These are phyloP conservation scores for Huntiella abstrusa DNA, from an alignment of 2,329 filamentous ascomycete genomes.

Conservation along the genomic window DNA sequence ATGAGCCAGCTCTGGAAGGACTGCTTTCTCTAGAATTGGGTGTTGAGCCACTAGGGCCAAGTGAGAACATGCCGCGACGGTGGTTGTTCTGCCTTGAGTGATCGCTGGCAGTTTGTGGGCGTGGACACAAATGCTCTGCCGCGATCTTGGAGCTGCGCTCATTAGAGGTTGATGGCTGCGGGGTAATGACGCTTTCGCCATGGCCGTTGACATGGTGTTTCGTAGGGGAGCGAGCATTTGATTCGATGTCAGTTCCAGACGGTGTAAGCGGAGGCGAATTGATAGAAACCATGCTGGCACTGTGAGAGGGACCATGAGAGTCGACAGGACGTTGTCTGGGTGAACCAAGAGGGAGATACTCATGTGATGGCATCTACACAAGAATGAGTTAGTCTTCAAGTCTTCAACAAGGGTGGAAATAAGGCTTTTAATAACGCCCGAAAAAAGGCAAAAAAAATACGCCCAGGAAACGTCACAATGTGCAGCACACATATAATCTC, in stretches of 20 bases:
- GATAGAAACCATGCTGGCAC: conserved; percentile 42
- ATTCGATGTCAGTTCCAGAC: conserved; percentile 42
- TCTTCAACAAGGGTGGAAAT: no score
- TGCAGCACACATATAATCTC: no score
- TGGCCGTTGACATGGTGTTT: neutral
- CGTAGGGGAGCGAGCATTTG: neutral
- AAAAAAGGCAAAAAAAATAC: no score
- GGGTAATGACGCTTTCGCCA: conserved; percentile 38
- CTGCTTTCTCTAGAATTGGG: conserved; percentile 43
- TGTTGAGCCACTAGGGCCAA: conserved; percentile 31
- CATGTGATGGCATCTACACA: conserved; percentile 9
- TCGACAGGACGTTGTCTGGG: conserved; percentile 7
- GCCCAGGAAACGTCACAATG: no score
- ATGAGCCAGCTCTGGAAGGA: conserved; percentile 43
- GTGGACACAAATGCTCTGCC: conserved; percentile 17
- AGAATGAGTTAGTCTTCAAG: neutral
- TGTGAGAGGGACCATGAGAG: neutral
- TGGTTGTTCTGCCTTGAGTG: conserved; percentile 20
- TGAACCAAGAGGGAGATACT: conserved; percentile 7
- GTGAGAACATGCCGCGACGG: conserved; percentile 34
- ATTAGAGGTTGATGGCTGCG: conserved; percentile 43
- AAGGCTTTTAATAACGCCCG: no score
- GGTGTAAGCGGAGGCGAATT: conserved; percentile 84
- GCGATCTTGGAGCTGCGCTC: conserved; percentile 28
- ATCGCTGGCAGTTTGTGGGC: conserved; percentile 5